Base-by-base conservation (phyloP, 1,284 basidiomycete species). In the Trametes hirsuta region DNA sequence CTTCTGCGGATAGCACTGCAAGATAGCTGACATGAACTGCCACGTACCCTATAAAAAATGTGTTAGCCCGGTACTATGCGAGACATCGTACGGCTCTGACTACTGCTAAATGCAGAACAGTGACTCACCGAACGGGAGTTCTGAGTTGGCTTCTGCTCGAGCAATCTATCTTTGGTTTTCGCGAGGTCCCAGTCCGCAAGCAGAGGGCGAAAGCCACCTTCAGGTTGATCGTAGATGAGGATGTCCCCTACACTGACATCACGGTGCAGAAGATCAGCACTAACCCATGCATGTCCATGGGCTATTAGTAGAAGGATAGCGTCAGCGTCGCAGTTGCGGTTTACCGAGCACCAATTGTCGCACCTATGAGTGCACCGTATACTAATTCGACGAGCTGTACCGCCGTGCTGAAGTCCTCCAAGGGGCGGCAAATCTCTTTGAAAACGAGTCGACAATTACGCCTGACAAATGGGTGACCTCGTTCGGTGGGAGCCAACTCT, bases 1-100 rank as follows among this genome's bases (percentile, higher is more conserved):
- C 37, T 59, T 63, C n/a, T 34, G n/a, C 1, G 64, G 61, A 18
- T 37, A 55, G 39, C 18, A 24, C 2, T 59, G 51, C 5, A 42
- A 30, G n/a, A 59, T 6, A 0, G 61, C 61, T 1, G 64, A 66
- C 6, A 46, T 37, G 36, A 57, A 63, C 14, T 55, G 56, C 64
- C 64, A 63, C 1, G 64, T 66, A 1, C 64, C 61, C 64, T 40
- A 10, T 15, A 1, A 8, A 1, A 8, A 8, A 30, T 30, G 30
- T 1, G 30, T 30, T 30, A 30, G 30, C 8, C 30, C 18, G 18
- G 1, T 30, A 30, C 30, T 30, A 30, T 30, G 30, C 30, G 5
- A 30, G 30, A 30, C 30, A 30, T 30, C 8, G 30, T 30, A 30
- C 18, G 1, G 18, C 18, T 18, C 18, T 18, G 18, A 18, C 18